Base-by-base conservation (phyloP, 306 rosid genomes). In the Dalbergia oliveri region DNA sequence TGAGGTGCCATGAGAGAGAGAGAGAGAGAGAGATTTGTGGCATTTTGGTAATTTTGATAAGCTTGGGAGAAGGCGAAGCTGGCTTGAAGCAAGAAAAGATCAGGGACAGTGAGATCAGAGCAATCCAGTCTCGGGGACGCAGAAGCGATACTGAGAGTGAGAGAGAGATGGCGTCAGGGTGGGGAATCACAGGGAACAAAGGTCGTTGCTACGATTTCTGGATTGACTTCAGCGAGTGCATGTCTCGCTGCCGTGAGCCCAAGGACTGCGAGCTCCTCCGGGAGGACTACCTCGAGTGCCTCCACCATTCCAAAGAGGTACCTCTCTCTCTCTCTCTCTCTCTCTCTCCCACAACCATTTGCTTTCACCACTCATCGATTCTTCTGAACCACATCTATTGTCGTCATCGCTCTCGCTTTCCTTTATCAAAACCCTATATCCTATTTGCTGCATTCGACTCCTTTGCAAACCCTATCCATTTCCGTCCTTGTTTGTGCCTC, bases 161-260 rank as follows among this genome's bases (percentile, higher is more conserved):
- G 60, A 12, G 15, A 37, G 15, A 75, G 73, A 90, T 96, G 99
- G 98, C 98, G 58, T 96, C 99, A 3, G 99, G 99, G 5, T 96
- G 99, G 98, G 99, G 99, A 86, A 96, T 96, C 60, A 86, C 88
- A 0, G 97, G 98, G 1, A 91, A 93, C 97, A 96, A 96, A 81
- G 99, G 99, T 58, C 92, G 98, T 0, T 96, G 98, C 92, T 96
- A 96, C 86, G 98, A 96, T 85, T 96, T 96, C 93, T 96, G 99
- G 99, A 84, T 90, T 14, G 99, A 96, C 72, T 96, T 96, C 90
- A 93, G 98, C 83, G 98, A 96, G 66, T 93, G 99, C 45, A 96
- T 96, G 99, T 93, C 98, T 63, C 91, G 89, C 62, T 96, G 99
- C 84, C 92, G 97, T 39, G 97, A 96, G 75, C 99, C 99, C 66